phyloP scores from a whole-genome alignment of 2,329 filamentous ascomycete species.

The Aspergillus sergii region DNA sequence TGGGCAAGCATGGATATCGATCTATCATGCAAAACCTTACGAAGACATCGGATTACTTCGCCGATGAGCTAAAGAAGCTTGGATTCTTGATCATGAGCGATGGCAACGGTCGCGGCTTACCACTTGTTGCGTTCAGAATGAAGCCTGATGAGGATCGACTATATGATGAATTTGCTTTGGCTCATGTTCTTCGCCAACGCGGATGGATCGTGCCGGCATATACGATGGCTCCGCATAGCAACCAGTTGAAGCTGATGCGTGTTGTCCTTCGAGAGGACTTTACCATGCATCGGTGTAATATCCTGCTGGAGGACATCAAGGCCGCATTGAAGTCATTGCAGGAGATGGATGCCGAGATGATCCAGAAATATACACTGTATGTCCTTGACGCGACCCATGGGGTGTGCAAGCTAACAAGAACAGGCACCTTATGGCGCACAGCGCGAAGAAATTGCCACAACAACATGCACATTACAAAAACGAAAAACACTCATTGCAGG shows the following conservation, averaged over 20 bases:
- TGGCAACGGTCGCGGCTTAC: slow-evolving; percentile 72
- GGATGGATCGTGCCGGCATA: slow-evolving; percentile 94
- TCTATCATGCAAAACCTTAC: slow-evolving; percentile 75
- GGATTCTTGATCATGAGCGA: slow-evolving; percentile 89
- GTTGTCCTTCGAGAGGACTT: slow-evolving; percentile 93
- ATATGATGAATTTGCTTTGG: slow-evolving; percentile 75
- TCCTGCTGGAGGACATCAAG: slow-evolving; percentile 75
- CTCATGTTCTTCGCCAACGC: slow-evolving; percentile 78
- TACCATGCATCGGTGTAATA: slow-evolving; percentile 74
- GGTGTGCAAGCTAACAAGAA: neutral
- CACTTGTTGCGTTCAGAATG: slow-evolving; percentile 85
- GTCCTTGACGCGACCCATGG: slow-evolving; percentile 14
- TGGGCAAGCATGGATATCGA: slow-evolving; percentile 67
- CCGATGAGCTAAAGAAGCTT: slow-evolving; percentile 67
- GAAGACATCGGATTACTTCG: slow-evolving; percentile 81
- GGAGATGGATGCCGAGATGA: slow-evolving; percentile 69
- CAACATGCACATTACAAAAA: slow-evolving; percentile 56
- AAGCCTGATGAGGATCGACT: slow-evolving; percentile 56
- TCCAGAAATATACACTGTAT: slow-evolving; percentile 69
- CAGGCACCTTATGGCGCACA: slow-evolving; percentile 13
- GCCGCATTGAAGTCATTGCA: slow-evolving; percentile 70
- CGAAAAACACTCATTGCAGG: slow-evolving; percentile 82
- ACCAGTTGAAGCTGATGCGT: slow-evolving; percentile 83
- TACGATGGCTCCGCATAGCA: slow-evolving; percentile 88
- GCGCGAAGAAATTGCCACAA: slow-evolving; percentile 12